Percentiles rank a stretch among this genome's conserved stretches.
phyloP scores from a whole-genome alignment of 108 stramenopile species.

The Cyclostephanos tholiformis region DNA sequence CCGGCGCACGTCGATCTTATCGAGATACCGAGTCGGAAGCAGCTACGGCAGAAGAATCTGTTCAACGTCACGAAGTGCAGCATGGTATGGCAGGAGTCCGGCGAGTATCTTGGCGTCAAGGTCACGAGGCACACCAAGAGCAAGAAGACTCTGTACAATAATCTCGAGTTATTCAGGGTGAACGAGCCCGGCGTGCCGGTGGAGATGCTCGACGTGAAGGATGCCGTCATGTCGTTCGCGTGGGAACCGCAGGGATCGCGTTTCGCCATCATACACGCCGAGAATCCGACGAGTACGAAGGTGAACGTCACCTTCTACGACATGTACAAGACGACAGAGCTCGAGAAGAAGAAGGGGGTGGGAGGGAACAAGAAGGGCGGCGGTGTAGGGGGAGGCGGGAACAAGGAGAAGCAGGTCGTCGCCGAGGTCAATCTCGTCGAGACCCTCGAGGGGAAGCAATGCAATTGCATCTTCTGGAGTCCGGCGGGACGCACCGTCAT shows the following conservation, averaged over 20 bases:
- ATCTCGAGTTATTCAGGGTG: slow-evolving; percentile 94
- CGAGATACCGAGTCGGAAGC: slow-evolving; percentile 88
- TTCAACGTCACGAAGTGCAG: slow-evolving; percentile 92
- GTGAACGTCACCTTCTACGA: slow-evolving; percentile 94
- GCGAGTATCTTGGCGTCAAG: slow-evolving; percentile 94
- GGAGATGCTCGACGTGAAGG: slow-evolving; percentile 94
- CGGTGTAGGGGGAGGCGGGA: slow-evolving; percentile 9
- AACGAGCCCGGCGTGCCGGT: slow-evolving; percentile 89
- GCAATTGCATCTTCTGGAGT: slow-evolving; percentile 94
- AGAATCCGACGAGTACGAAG: slow-evolving; percentile 85
- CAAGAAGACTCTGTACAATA: slow-evolving; percentile 96
- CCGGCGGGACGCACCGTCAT: slow-evolving; percentile 90
- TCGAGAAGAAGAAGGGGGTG: slow-evolving; percentile 60
- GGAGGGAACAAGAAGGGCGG: slow-evolving; percentile 68
- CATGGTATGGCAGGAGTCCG: slow-evolving; percentile 94
- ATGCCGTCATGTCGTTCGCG: slow-evolving; percentile 91
- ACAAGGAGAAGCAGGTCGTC: slow-evolving; percentile 51
- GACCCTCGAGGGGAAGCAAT: slow-evolving; percentile 84
- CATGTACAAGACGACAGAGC: slow-evolving; percentile 63
- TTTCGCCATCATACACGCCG: slow-evolving; percentile 92
- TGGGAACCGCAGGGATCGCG: slow-evolving; percentile 94
- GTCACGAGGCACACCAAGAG: slow-evolving; percentile 93
- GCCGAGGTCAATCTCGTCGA: slow-evolving; percentile 81
- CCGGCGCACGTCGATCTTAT: slow-evolving; percentile 95
- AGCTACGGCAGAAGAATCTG: slow-evolving; percentile 94